Evolutionary conservation across 805 yeast genomes (phyloP).

Genomic region (Saccharomycopsis schoenii): DNA sequence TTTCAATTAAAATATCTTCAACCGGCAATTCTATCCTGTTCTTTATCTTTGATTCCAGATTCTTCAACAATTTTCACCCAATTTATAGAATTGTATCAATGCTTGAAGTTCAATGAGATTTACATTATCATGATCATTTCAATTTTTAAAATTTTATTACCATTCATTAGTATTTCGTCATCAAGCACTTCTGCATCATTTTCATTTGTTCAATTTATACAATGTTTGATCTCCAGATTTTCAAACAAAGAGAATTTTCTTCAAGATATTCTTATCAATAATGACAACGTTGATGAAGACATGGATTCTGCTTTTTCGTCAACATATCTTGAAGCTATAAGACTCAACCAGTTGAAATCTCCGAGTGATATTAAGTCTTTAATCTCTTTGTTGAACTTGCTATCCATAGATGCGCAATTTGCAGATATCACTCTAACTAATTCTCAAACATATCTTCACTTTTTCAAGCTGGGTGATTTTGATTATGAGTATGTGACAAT

Average conservation of each 20-base stretch:
- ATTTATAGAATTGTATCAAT: conserved; percentile 2
- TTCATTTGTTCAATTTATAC: neutral
- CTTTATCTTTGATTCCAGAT: neutral
- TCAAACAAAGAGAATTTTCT: neutral
- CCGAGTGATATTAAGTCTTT: conserved; percentile 47
- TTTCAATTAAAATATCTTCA: neutral
- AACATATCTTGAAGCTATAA: conserved; percentile 26
- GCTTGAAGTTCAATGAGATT: conserved; percentile 11
- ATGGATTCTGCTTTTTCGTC: conserved; percentile 30
- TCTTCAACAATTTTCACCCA: neutral
- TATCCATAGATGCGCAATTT: conserved; percentile 53
- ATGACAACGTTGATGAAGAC: conserved; percentile 24
- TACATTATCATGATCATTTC: conserved; percentile 19
- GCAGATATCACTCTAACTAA: conserved; percentile 54
- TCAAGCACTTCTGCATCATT: neutral
- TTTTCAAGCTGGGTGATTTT: conserved; percentile 30
- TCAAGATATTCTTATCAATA: neutral
- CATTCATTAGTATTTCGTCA: neutral
- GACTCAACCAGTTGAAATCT: conserved; percentile 57
- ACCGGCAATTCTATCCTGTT: neutral
- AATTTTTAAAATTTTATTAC: conserved; percentile 21
- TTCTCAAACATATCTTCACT: conserved; percentile 53
- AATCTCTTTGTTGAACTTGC: conserved; percentile 48
- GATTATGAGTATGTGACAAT: conserved; percentile 30
- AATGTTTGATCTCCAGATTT: neutral